phyloP scores from a whole-genome alignment of 2,329 filamentous ascomycete genomes.

The Neofusicoccum sp. region DNA sequence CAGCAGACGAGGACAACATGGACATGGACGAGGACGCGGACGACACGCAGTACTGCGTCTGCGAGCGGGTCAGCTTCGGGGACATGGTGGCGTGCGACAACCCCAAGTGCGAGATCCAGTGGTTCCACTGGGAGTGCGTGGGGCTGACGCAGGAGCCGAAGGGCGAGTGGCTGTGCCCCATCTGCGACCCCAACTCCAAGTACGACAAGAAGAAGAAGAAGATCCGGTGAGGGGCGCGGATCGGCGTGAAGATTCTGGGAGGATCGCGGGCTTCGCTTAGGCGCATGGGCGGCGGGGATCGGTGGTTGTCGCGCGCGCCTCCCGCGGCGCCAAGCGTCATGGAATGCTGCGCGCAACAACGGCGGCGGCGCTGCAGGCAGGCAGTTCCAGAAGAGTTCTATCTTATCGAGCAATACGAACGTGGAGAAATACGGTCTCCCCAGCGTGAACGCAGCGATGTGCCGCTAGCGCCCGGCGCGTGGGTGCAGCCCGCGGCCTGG shows the following conservation, averaged over 20 bases:
- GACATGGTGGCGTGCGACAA: slow-evolving; percentile 92
- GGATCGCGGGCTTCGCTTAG: slow-evolving; percentile 12
- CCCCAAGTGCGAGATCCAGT: slow-evolving; percentile 77
- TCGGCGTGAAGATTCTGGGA: slow-evolving; percentile 1
- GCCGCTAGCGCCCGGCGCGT: slow-evolving; percentile 11
- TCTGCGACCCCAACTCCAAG: slow-evolving; percentile 30
- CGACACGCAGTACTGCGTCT: slow-evolving; percentile 77
- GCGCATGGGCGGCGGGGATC: background rate
- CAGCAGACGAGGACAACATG: slow-evolving; percentile 70
- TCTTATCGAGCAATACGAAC: slow-evolving; percentile 17
- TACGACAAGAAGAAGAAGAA: slow-evolving; percentile 45
- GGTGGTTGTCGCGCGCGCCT: background rate
- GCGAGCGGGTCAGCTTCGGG: slow-evolving; percentile 80
- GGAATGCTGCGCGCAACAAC: background rate
- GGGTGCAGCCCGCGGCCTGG: slow-evolving; percentile 15
- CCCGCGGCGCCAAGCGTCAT: no score
- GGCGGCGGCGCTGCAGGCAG: background rate
- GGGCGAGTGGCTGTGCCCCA: slow-evolving; percentile 55
- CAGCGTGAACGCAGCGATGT: slow-evolving; percentile 11
- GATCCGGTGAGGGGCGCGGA: slow-evolving; percentile 31
- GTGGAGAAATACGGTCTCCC: slow-evolving; percentile 17
- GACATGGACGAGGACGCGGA: slow-evolving; percentile 74
- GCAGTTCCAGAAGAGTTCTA: background rate
- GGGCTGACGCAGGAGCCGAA: slow-evolving; percentile 53
- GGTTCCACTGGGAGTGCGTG: slow-evolving; percentile 78